Percentiles rank a stretch among this genome's conserved stretches.
These are phyloP conservation scores for Akanthomyces dipterigenus DNA, from an alignment of 2,329 filamentous ascomycete species.

Conservation along the genomic window DNA sequence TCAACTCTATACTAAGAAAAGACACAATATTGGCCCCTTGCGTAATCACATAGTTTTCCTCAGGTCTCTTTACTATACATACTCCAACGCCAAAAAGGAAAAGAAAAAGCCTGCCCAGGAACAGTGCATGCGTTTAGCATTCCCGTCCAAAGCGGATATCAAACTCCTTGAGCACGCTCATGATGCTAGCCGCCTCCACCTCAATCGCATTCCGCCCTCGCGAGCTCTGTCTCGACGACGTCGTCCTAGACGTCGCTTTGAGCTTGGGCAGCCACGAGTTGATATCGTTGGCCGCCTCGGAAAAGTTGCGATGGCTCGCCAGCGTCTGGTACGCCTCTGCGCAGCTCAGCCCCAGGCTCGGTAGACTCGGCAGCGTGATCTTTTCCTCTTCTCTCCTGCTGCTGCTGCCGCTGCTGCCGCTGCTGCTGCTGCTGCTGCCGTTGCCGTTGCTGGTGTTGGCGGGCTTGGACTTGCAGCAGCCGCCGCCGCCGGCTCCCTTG, in stretches of 20 bases:
- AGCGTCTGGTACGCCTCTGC: conserved; percentile 75
- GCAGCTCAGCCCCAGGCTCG: conserved; percentile 58
- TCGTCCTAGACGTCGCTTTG: conserved; percentile 45
- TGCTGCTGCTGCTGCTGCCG: conserved; percentile 4
- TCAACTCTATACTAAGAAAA: background rate
- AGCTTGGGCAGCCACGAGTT: conserved; percentile 71
- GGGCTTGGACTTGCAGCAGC: conserved; percentile 54
- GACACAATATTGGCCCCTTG: background rate
- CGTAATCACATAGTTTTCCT: background rate
- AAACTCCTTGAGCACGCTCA: conserved; percentile 78
- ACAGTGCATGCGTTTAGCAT: conserved; percentile 19
- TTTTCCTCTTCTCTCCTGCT: conserved; percentile 21
- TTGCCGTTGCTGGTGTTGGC: conserved; percentile 8
- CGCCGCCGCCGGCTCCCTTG: conserved; percentile 51
- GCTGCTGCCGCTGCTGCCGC: conserved; percentile 13
- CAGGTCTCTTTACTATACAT: conserved; percentile 5
- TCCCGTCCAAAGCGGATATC: conserved; percentile 62
- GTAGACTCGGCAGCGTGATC: conserved; percentile 29
- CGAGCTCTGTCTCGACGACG: conserved; percentile 21
- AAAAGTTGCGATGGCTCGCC: conserved; percentile 69
- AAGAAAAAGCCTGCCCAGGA: background rate
- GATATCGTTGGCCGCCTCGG: conserved; percentile 65
- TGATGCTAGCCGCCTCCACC: conserved; percentile 76
- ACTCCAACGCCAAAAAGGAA: background rate
- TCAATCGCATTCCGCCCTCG: conserved; percentile 56